Percentiles rank a stretch among this genome's conserved stretches.
phyloP scores from a whole-genome alignment of 2,329 filamentous ascomycete genomes.

The Rhinocladiella similis region DNA sequence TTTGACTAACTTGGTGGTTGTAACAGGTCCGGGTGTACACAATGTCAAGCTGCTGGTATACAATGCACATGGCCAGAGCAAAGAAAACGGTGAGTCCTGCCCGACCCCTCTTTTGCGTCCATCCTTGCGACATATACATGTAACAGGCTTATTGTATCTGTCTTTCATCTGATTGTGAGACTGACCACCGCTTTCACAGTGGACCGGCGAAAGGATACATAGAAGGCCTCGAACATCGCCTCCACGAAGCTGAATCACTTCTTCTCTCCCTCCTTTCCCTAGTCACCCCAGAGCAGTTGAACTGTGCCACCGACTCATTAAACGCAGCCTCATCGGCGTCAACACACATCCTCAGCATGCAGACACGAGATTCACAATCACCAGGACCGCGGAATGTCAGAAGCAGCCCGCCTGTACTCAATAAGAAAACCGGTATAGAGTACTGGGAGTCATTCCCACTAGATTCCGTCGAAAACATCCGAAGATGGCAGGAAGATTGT shows the following conservation, averaged over 20 bases:
- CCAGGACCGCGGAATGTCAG: slow-evolving; percentile 17
- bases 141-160: background rate
- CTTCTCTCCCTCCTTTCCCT: slow-evolving; percentile 40
- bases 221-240: slow-evolving; percentile 45
- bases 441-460: slow-evolving; percentile 42
- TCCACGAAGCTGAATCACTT: slow-evolving; percentile 43
- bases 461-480: slow-evolving; percentile 35
- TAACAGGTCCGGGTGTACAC: slow-evolving; percentile 24
- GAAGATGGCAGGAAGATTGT: slow-evolving; percentile 39
- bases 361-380: slow-evolving; percentile 23
- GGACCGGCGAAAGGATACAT: slow-evolving; percentile 50
- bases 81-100: slow-evolving; percentile 22
- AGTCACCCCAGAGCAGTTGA: slow-evolving; percentile 36
- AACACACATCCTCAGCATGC: slow-evolving; percentile 3
- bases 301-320: slow-evolving; percentile 27
- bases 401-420: slow-evolving; percentile 24
- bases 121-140: background rate
- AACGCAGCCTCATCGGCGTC: slow-evolving; percentile 1
- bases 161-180: background rate
- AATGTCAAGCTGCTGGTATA: slow-evolving; percentile 25
- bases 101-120: background rate
- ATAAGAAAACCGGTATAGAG: slow-evolving; percentile 37
- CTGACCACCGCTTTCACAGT: slow-evolving; percentile 29
- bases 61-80: slow-evolving; percentile 28
- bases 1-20: slow-evolving; percentile 10